Conservation (phyloP, 2,329 filamentous ascomycete species). For the Colletotrichum lindemuthianum region DNA sequence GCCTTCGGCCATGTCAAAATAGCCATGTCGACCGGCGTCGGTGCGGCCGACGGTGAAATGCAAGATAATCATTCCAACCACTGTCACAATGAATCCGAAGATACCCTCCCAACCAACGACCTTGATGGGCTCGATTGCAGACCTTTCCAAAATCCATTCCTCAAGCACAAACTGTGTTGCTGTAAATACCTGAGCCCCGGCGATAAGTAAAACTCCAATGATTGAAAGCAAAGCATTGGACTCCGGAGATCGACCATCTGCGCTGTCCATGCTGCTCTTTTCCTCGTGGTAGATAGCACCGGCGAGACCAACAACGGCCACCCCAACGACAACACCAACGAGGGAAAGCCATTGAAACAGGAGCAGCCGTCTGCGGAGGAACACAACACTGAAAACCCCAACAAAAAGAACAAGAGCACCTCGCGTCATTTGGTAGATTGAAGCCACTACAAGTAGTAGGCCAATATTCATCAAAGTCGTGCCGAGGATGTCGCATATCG, state of each 20-base stretch:
- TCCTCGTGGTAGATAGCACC: slow-evolving; percentile 82
- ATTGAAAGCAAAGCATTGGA: slow-evolving; percentile 72
- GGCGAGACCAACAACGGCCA: slow-evolving; percentile 88
- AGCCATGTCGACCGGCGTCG: slow-evolving; percentile 77
- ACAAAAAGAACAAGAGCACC: slow-evolving; percentile 96
- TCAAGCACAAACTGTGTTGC: slow-evolving; percentile 96
- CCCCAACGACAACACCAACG: slow-evolving; percentile 86
- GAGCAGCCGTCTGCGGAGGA: slow-evolving; percentile 81
- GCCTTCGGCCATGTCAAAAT: slow-evolving; percentile 91
- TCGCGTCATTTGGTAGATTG: slow-evolving; percentile 98
- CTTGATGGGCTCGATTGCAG: slow-evolving; percentile 78
- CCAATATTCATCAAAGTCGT: slow-evolving; percentile 98
- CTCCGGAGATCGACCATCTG: slow-evolving; percentile 5
- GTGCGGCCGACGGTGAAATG: slow-evolving; percentile 82
- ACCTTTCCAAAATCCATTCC: slow-evolving; percentile 84
- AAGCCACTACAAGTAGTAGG: slow-evolving; percentile 90
- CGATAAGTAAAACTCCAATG: slow-evolving; percentile 89
- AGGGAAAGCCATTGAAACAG: slow-evolving; percentile 95
- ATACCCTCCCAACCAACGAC: slow-evolving; percentile 97
- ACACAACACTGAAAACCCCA: slow-evolving; percentile 92
- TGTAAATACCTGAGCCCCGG: slow-evolving; percentile 94
- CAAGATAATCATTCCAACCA: slow-evolving; percentile 81
- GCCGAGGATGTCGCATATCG: slow-evolving; percentile 92
- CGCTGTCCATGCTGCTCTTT: slow-evolving; percentile 55
- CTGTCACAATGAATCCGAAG: slow-evolving; percentile 86